Percentiles rank a stretch among this genome's conserved stretches.
phyloP scores from a whole-genome alignment of 768 basidiomycete species.

The Kwoniella dendrophila region DNA sequence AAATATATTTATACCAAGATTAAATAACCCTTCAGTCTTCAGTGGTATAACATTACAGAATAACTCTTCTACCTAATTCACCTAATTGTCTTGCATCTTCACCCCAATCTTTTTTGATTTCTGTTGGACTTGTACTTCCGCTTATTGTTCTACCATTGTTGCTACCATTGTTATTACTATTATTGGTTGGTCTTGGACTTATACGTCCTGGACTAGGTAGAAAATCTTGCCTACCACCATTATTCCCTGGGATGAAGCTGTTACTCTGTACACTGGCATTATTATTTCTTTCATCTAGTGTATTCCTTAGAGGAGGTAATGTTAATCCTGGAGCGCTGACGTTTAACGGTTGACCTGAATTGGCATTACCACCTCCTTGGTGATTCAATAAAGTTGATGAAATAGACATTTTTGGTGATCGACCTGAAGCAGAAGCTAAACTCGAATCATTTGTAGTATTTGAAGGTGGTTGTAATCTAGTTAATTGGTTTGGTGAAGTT shows the following conservation, averaged over 20 bases:
- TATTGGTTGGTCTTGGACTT: too few species aligned
- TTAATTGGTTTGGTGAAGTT: constrained; percentile 16
- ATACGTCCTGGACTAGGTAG: constrained; percentile 13
- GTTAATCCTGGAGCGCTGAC: constrained; percentile 17
- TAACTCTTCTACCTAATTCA: constrained; percentile 31
- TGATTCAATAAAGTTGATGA: constrained; percentile 19
- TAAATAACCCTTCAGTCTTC: too few species aligned
- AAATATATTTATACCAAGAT: too few species aligned
- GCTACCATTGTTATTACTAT: neutral
- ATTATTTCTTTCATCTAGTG: constrained; percentile 25
- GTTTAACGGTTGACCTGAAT: neutral
- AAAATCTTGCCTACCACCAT: constrained; percentile 4
- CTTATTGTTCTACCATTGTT: constrained; percentile 2
- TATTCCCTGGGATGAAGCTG: too few species aligned
- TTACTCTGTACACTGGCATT: too few species aligned
- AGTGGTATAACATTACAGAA: constrained; percentile 4
- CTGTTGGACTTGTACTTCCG: constrained; percentile 12
- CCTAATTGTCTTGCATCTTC: constrained; percentile 36
- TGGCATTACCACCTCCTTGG: constrained; percentile 3
- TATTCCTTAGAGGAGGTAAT: constrained; percentile 36
- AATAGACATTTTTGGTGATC: constrained; percentile 37
- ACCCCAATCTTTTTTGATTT: constrained; percentile 17
- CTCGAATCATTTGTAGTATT: constrained; percentile 2
- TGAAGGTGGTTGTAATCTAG: constrained; percentile 17
- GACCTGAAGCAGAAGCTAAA: constrained; percentile 17